Evolutionary conservation across 2,329 filamentous ascomycete genomes (phyloP), one percentile per base, ranked within the genome.

Genomic region (Lachnellula occidentalis): DNA sequence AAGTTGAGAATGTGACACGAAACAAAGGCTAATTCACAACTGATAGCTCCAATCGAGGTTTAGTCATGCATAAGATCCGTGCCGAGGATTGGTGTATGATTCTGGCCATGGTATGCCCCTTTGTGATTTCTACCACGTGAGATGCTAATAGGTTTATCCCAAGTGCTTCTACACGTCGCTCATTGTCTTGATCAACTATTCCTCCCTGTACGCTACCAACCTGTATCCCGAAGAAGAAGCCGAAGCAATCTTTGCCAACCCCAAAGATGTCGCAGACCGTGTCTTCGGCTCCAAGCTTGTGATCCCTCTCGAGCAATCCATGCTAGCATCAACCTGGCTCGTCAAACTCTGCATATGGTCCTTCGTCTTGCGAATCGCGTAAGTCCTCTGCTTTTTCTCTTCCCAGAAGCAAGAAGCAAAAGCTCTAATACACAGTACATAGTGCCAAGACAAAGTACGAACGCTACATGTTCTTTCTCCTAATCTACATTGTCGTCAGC

Each of bases 281-380:
- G 70, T 77, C 5, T 69, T 69, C 50, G 76, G 76, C 12, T 76
- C 74, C 53, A 77, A 78, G 51, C 69, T 78, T n/a, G 74, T 76
- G 15, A 67, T 78, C 36, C 72, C 72, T 1, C 67, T 76, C 7
- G 76, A 78, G 54, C 74, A 78, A 57, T 76, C 73, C 67, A 77
- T 78, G 68, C 67, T 76, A 34, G 53, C 71, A 15, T 74, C 73
- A 3, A 75, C 75, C 14, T 82, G 78, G 78, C 65, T 73, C 15
- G 70, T 78, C 58, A 82, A 82, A 59, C 69, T 73, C 22, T 80
- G 78, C 61, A 73, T 82, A 65, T 66, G 81, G 60, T 69, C 78
- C 39, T 77, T 81, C 42, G 27, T 64, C 11, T 54, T 57, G 34
- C 58, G 63, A 39, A 46, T 65, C 11, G 54, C 54, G 63, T 63